phyloP scores from a whole-genome alignment of 2,329 filamentous ascomycete genomes.

The Pseudogymnoascus sp. region DNA sequence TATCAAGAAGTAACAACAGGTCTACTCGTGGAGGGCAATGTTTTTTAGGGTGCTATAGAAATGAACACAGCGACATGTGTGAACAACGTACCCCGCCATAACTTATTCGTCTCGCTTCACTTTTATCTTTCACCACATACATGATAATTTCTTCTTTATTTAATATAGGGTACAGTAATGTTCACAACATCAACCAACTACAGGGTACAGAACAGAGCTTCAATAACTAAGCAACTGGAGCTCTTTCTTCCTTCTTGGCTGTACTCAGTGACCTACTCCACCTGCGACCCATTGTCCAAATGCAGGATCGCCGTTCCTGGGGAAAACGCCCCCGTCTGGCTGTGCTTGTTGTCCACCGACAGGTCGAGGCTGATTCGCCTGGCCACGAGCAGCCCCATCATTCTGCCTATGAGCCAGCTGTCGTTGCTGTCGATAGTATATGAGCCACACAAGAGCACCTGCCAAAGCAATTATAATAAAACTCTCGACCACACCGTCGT shows the following conservation, averaged over 20 bases:
- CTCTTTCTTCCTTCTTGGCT: not conserved
- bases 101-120: not conserved
- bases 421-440: conserved; percentile 71
- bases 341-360: conserved; percentile 21
- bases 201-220: not conserved
- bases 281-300: conserved; percentile 57
- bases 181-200: not conserved
- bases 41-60: conserved; percentile 13
- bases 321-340: conserved; percentile 49
- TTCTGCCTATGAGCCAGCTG: conserved; percentile 47
- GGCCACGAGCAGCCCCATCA: conserved; percentile 32
- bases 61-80: not conserved
- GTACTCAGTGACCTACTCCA: conserved; percentile 51
- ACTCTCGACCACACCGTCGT: conserved; percentile 76
- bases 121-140: not conserved
- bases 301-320: conserved; percentile 57
- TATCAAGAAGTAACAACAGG: not conserved
- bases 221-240: not conserved
- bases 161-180: not conserved
- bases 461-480: conserved; percentile 74
- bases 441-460: conserved; percentile 62
- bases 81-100: not conserved
- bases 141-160: not conserved
- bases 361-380: conserved; percentile 22
- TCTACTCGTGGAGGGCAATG: conserved; percentile 22